Base-by-base conservation (phyloP, 208 protist species). In the Vickermania ingenoplastis region DNA sequence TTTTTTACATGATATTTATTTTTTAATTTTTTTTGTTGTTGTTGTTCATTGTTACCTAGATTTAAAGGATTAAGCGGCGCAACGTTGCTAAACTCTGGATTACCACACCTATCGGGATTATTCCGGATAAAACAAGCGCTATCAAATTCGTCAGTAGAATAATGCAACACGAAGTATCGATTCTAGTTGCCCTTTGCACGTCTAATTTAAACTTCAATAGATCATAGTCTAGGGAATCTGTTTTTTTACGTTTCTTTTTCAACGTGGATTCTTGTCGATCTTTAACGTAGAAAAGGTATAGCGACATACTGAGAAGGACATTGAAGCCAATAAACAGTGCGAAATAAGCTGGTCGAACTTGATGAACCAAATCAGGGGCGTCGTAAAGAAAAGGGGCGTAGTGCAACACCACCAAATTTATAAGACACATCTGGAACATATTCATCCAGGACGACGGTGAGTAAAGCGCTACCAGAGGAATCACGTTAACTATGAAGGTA, bases 371-470 rank as follows among this genome's bases (percentile, higher is more conserved):
- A n/a, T 58, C 57, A 23, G 81, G 85, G 5, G 86, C 31, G 7
- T 79, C 56, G 45, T 86, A 79, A 0, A 90, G 50, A 31, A 81
- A 41, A n/a, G 60, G 50, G 1, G 86, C 85, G 51, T 70, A 80
- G 5, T 72, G 74, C 1, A 85, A 72, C 2, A 92, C 49, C 7
- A 78, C 53, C 41, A 92, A 61, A 59, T 92, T 89, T 41, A 67
- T 67, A 7, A 88, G 52, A 2, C 81, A 58, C 27, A 81, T 61
- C 2, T 52, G 70, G 13, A 52, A 41, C 45, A 76, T 72, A 62
- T 83, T 81, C 2, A 84, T 31, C 81, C 77, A 90, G 48, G 77
- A 70, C 24, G 67, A 63, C n/a, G 77, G 82, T 28, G 80, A 67
- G 14, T 52, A 57, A 53, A 82, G 63, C 25, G 79, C 59, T 31